Evolutionary conservation across 2,329 filamentous ascomycete genomes (phyloP).

Genomic region (Graphilbum ipis-grandicollis): DNA sequence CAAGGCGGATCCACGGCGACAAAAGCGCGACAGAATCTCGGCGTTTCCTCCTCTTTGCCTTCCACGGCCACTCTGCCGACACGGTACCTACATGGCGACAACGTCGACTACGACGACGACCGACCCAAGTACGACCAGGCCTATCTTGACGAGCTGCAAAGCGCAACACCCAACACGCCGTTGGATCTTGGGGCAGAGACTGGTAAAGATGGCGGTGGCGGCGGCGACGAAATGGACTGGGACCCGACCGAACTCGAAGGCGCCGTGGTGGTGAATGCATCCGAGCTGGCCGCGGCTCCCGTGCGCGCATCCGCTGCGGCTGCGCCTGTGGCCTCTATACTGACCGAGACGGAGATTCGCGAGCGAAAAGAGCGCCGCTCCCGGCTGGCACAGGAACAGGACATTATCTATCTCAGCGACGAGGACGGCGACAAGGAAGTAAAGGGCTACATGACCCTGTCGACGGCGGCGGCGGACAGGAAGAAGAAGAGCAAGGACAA

Average conservation of each 20-base stretch:
- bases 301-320: constrained; percentile 1
- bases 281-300: constrained; percentile 19
- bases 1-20: too few species aligned
- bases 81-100: constrained; percentile 24
- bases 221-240: constrained; percentile 34
- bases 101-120: constrained; percentile 43
- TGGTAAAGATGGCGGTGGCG: too few species aligned
- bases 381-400: constrained; percentile 53
- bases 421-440: constrained; percentile 32
- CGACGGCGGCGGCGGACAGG: constrained; percentile 1
- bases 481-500: constrained; percentile 49
- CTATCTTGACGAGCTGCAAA: constrained; percentile 70
- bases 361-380: constrained; percentile 82
- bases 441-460: constrained; percentile 17
- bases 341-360: constrained; percentile 42
- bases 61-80: constrained; percentile 36
- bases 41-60: too few species aligned
- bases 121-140: constrained; percentile 73
- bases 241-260: constrained; percentile 46
- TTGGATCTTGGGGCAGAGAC: constrained; percentile 36
- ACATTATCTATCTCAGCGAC: constrained; percentile 48
- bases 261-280: constrained; percentile 41
- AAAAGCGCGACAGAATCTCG: constrained; percentile 22
- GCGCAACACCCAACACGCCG: constrained; percentile 70
- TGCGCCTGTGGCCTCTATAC: not conserved